Evolutionary conservation across 805 yeast genomes (phyloP).

Genomic region (Saturnispora kantuleensis): DNA sequence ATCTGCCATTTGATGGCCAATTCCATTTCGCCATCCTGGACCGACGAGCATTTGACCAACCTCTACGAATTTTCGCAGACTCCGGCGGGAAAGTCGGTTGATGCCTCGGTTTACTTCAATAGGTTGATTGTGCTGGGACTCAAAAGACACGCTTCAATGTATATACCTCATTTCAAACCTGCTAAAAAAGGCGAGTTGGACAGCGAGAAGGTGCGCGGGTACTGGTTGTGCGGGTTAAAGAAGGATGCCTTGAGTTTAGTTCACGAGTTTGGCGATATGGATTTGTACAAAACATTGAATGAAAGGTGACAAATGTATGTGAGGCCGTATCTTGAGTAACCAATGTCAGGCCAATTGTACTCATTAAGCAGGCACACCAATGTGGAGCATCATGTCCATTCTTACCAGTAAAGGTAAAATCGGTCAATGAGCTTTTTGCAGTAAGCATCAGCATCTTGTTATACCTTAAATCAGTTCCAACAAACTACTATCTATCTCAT

Average conservation of each 20-base stretch:
- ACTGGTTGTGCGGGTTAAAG: slow-evolving; percentile 8
- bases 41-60: slow-evolving; percentile 47
- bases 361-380: no score
- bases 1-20: slow-evolving; percentile 45
- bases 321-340: no score
- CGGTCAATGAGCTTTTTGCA: no score
- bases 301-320: neutral
- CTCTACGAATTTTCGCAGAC: slow-evolving; percentile 42
- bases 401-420: no score
- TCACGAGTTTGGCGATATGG: slow-evolving; percentile 3
- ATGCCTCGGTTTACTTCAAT: slow-evolving; percentile 54
- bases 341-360: no score
- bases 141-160: slow-evolving; percentile 47
- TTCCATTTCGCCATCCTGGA: slow-evolving; percentile 35
- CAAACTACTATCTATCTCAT: no score
- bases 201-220: neutral
- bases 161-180: slow-evolving; percentile 43
- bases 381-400: no score
- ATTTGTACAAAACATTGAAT: neutral
- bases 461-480: no score
- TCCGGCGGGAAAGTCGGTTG: slow-evolving; percentile 47
- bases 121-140: slow-evolving; percentile 47
- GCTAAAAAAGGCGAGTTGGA: neutral
- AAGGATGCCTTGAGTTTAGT: slow-evolving; percentile 10
- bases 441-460: no score